Conservation (phyloP, 176 grass and related monocot species). For the Musa beccarii region DNA sequence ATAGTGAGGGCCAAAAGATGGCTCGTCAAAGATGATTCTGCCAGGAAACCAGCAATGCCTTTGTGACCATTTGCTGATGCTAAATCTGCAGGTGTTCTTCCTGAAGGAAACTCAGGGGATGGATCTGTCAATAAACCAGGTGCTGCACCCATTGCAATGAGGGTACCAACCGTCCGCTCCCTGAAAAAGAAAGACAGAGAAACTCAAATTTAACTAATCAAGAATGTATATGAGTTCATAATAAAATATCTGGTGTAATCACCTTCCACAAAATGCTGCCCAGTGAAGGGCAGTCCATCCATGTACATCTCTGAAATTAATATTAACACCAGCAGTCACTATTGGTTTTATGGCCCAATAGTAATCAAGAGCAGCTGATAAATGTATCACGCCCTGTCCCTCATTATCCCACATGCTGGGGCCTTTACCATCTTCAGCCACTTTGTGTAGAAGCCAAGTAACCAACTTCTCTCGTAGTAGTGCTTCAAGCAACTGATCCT, state of each 20-base stretch:
- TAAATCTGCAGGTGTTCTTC: slow-evolving; percentile 93
- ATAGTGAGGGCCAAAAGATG: slow-evolving; percentile 73
- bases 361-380: slow-evolving; percentile 84
- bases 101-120: slow-evolving; percentile 62
- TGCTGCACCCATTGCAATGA: slow-evolving; percentile 68
- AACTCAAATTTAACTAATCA: too few species aligned
- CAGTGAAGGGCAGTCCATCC: slow-evolving; percentile 99
- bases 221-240: too few species aligned
- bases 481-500: slow-evolving; percentile 62
- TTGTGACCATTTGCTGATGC: slow-evolving; percentile 94
- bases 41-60: slow-evolving; percentile 92
- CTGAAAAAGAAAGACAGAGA: slow-evolving; percentile 10
- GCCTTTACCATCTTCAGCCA: slow-evolving; percentile 79
- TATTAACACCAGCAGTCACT: slow-evolving; percentile 67
- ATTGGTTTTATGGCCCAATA: slow-evolving; percentile 95
- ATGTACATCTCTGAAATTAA: slow-evolving; percentile 91
- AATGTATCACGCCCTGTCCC: slow-evolving; percentile 92
- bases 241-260: neutral
- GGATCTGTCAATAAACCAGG: slow-evolving; percentile 83
- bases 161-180: slow-evolving; percentile 53
- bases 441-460: slow-evolving; percentile 79
- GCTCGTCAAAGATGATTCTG: slow-evolving; percentile 89
- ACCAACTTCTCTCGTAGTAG: slow-evolving; percentile 72
- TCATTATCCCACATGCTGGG: slow-evolving; percentile 82
- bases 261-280: slow-evolving; percentile 94